Percentiles rank a stretch among this genome's conserved stretches.
Conservation (phyloP, 805 yeast genomes). For the Kuraishia borneana region DNA sequence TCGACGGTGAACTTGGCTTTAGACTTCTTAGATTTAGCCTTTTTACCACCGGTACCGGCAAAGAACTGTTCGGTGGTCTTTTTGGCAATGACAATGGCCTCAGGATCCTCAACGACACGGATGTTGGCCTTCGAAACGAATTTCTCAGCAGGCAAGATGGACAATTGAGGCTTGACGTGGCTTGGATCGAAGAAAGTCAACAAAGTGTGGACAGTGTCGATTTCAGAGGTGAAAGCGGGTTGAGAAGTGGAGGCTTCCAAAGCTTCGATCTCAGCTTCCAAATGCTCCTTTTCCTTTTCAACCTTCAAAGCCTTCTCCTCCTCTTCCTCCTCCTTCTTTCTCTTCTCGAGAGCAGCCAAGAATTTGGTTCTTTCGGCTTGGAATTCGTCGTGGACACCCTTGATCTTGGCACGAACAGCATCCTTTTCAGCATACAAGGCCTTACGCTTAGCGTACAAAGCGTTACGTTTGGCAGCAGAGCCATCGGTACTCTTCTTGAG, state of each 20-base stretch:
- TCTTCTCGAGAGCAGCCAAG: conserved; percentile 56
- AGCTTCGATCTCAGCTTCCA: conserved; percentile 51
- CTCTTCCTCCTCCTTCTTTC: conserved; percentile 54
- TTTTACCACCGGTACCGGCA: conserved; percentile 36
- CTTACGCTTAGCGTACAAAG: conserved; percentile 52
- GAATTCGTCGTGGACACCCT: conserved; percentile 60
- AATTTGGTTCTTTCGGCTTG: conserved; percentile 67
- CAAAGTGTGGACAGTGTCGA: conserved; percentile 62
- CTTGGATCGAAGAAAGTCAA: conserved; percentile 70
- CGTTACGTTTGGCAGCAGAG: conserved; percentile 54
- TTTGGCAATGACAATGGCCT: conserved; percentile 52
- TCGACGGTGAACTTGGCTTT: conserved; percentile 54
- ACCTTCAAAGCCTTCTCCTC: conserved; percentile 45
- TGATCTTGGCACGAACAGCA: conserved; percentile 53
- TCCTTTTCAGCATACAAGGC: conserved; percentile 59
- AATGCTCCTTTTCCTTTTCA: conserved; percentile 40
- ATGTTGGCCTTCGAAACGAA: conserved; percentile 11
- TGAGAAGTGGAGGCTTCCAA: conserved; percentile 56
- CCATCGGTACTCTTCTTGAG: conserved; percentile 49
- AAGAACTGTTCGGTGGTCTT: conserved; percentile 50
- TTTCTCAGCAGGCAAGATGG: conserved; percentile 2
- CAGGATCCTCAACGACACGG: conserved; percentile 52
- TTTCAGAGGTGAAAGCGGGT: conserved; percentile 81
- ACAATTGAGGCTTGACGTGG: conserved; percentile 43
- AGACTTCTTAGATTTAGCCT: conserved; percentile 42